These are phyloP conservation scores for Xylariaceae sp. DNA, from an alignment of 2,329 filamentous ascomycete genomes.

Conservation along the genomic window DNA sequence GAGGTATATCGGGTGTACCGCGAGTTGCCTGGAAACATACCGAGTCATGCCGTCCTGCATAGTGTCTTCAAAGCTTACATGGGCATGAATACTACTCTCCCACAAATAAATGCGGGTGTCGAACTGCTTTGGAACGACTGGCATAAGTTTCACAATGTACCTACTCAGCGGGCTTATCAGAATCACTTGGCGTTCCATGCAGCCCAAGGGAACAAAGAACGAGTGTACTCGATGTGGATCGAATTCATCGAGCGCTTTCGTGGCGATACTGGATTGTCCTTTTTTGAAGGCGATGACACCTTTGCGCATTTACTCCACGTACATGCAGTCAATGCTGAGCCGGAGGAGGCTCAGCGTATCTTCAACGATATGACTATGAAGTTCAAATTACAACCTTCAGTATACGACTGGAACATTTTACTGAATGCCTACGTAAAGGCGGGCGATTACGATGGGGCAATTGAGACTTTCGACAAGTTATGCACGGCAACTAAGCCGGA, in stretches of 20 bases:
- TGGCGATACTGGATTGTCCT: conserved; percentile 39
- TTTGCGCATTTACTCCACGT: conserved; percentile 71
- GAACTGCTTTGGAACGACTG: conserved; percentile 58
- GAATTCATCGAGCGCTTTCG: conserved; percentile 47
- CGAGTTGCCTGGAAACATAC: conserved; percentile 45
- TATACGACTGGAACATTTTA: conserved; percentile 75
- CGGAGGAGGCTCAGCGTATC: conserved; percentile 61
- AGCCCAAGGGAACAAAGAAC: conserved; percentile 51
- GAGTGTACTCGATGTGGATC: conserved; percentile 53
- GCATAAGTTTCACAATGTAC: conserved; percentile 46
- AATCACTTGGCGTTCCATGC: conserved; percentile 58
- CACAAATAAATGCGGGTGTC: conserved; percentile 47
- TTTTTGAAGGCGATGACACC: conserved; percentile 44
- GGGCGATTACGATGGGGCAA: conserved; percentile 69
- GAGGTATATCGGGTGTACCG: conserved; percentile 56
- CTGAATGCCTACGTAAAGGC: conserved; percentile 72
- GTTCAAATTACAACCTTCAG: conserved; percentile 62
- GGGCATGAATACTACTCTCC: conserved; percentile 44
- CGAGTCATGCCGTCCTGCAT: conserved; percentile 48
- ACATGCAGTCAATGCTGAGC: conserved; percentile 72
- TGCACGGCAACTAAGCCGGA: conserved; percentile 59
- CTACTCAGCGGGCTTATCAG: conserved; percentile 54
- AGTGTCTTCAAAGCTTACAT: conserved; percentile 48
- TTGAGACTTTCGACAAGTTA: conserved; percentile 68
- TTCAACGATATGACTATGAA: conserved; percentile 66